Conservation (phyloP, 257 asterid species). For the Capsicum pubescens region DNA sequence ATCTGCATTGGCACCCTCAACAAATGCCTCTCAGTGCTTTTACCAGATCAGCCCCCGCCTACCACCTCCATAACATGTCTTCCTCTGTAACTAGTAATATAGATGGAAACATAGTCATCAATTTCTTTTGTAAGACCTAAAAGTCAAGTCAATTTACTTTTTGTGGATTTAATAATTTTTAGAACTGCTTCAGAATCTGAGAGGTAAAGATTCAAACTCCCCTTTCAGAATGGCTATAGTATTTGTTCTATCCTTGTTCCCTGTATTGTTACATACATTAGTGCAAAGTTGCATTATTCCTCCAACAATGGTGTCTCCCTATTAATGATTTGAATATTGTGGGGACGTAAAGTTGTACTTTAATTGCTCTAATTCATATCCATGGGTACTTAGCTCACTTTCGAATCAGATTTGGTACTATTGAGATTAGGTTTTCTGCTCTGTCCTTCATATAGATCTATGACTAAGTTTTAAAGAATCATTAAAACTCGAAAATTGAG, state of each 20-base stretch:
- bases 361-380: background rate
- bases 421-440: background rate
- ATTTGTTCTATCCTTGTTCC: background rate
- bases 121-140: slow-evolving; percentile 30
- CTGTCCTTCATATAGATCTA: slow-evolving; percentile 15
- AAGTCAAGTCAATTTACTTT: background rate
- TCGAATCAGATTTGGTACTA: slow-evolving; percentile 18
- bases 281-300: slow-evolving; percentile 4
- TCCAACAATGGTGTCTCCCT: background rate
- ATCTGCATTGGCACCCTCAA: slow-evolving; percentile 35
- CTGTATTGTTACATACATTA: background rate
- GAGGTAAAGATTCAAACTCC: background rate
- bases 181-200: slow-evolving; percentile 9
- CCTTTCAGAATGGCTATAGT: background rate
- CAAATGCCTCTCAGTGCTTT: slow-evolving; percentile 38
- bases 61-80: slow-evolving; percentile 40
- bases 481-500: slow-evolving; percentile 23
- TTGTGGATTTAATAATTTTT: slow-evolving; percentile 21
- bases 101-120: slow-evolving; percentile 8
- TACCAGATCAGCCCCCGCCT: slow-evolving; percentile 44
- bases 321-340: slow-evolving; percentile 10
- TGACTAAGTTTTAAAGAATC: slow-evolving; percentile 3
- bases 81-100: background rate
- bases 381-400: background rate
- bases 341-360: slow-evolving; percentile 39